phyloP scores from a whole-genome alignment of 805 yeast species.

The Debaryomyces maramus region DNA sequence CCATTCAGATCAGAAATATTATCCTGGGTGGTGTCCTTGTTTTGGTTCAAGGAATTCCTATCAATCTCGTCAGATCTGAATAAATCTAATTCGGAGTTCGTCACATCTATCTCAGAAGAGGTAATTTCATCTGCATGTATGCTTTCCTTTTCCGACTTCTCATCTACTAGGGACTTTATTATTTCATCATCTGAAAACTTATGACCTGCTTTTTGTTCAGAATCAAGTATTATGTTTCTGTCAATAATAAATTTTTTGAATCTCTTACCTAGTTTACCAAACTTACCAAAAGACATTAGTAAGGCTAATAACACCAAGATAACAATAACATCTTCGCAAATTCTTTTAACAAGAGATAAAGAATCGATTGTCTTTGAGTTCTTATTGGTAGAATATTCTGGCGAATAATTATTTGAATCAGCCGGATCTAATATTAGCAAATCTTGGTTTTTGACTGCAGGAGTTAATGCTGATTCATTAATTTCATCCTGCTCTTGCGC shows the following conservation, averaged over 20 bases:
- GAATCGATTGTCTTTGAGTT: conserved; percentile 3
- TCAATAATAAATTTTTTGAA: conserved; percentile 5
- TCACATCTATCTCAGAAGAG: not conserved
- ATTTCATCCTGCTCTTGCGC: conserved; percentile 2
- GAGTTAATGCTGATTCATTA: conserved; percentile 1
- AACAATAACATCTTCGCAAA: conserved; percentile 52
- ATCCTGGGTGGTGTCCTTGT: not conserved
- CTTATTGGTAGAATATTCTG: conserved; percentile 2
- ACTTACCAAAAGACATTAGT: conserved; percentile 35
- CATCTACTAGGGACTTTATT: not conserved
- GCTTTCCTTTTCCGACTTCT: not conserved
- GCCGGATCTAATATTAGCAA: conserved; percentile 3
- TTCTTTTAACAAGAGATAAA: conserved; percentile 25
- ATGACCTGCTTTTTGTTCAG: conserved; percentile 1
- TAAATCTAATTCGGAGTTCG: not conserved
- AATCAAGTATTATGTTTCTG: conserved; percentile 13
- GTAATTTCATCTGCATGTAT: not conserved
- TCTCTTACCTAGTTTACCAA: conserved; percentile 26
- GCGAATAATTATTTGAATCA: not conserved
- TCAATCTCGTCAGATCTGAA: not conserved
- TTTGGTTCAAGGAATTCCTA: not conserved
- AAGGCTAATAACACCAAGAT: conserved; percentile 38
- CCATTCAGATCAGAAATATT: not conserved
- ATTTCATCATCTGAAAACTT: not conserved
- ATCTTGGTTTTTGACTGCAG: conserved; percentile 10